A percentile compares a stretch with the other conserved stretches of the same genome.
phyloP scores from a whole-genome alignment of 768 basidiomycete species.

The Amanita muscaria region DNA sequence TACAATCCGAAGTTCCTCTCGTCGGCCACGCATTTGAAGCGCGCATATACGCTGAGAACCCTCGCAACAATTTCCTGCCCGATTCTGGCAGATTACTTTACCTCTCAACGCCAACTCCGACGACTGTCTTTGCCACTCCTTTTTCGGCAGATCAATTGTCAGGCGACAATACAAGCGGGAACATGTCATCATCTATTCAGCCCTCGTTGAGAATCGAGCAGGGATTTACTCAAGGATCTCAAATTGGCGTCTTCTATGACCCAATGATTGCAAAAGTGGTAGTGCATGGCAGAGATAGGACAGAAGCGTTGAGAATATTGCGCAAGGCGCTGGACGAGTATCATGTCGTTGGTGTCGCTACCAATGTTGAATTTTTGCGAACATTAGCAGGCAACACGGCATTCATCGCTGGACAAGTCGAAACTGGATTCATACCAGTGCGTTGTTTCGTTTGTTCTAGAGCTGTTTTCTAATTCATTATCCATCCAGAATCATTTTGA shows the following conservation, averaged over 20 bases:
- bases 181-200: conserved; percentile 25
- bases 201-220: conserved; percentile 82
- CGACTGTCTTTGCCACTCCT: conserved; percentile 55
- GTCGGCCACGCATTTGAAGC: conserved; percentile 93
- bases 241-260: conserved; percentile 85
- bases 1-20: conserved; percentile 72
- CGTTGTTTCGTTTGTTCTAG: conserved; percentile 11
- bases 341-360: conserved; percentile 83
- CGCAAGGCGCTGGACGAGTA: conserved; percentile 80
- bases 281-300: conserved; percentile 76
- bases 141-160: conserved; percentile 16
- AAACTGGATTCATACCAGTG: conserved; percentile 89
- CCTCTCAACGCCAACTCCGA: conserved; percentile 71
- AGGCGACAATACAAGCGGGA: conserved; percentile 21
- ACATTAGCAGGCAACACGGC: conserved; percentile 66
- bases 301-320: conserved; percentile 75
- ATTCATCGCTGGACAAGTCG: conserved; percentile 74
- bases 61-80: conserved; percentile 86
- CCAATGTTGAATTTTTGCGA: conserved; percentile 85
- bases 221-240: conserved; percentile 72
- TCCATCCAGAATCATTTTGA: conserved; percentile 64
- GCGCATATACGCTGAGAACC: conserved; percentile 92
- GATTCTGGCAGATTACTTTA: conserved; percentile 81
- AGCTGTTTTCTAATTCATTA: not conserved
- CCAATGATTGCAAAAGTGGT: conserved; percentile 92